Base-by-base conservation (phyloP, 345 rosid species). In the Litchi chinensis region DNA sequence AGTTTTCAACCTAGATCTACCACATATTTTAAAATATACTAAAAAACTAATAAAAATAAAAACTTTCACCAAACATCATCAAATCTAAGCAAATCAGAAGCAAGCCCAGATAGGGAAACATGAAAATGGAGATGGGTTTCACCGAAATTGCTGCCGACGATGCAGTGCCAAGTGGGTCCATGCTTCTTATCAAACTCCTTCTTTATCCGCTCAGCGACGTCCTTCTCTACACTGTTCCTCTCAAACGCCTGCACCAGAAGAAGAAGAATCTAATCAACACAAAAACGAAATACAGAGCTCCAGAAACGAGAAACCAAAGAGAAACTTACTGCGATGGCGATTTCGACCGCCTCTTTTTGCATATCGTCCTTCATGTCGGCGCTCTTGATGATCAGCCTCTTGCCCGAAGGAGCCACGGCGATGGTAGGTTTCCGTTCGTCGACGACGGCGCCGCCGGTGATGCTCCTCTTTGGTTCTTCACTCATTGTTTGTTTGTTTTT, bases 161-260 rank as follows among this genome's bases (percentile, higher is more conserved):
- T 96, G 93, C 99, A 96, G 86, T 96, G 99, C 99, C 99, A 96
- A 81, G 99, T 96, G 77, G 95, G 93, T 37, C 99, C 99, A 65
- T 95, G 96, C 82, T 81, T 93, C 86, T 82, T 91, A 82, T 95
- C 99, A 80, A 95, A 95, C 85, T 93, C 99, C 89, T 95, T 95
- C 90, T 95, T 95, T 75, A 95, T 95, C 75, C 85, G 87, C 95
- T 96, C 99, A 1, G 99, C 99, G 37, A 94, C 93, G 79, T 93
- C 99, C 86, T 96, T 96, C 93, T 94, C 99, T 74, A 94, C 95
- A 72, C 76, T 82, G 83, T 85, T 74, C 85, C 86, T 91, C 89
- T 93, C 98, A 81, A 91, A 93, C 28, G 98, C 98, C 99, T 94
- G 75, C 77, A 65, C 62, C 9, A 82, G 80, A 67, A 21, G n/a